phyloP scores from a whole-genome alignment of 345 rosid species.

The Noccaea bulbosa region DNA sequence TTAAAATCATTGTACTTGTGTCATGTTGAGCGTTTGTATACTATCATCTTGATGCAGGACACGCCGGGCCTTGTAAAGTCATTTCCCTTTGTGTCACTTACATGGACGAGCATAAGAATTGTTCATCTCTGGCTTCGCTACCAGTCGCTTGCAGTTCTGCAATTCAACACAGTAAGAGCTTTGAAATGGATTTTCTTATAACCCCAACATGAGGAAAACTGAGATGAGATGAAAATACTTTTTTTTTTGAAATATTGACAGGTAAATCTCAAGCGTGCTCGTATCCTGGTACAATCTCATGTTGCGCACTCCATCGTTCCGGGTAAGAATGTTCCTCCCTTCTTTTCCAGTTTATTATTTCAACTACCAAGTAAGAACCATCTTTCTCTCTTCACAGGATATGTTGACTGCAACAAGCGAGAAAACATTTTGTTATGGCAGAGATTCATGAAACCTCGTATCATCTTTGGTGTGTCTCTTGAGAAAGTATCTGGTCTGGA shows the following conservation, averaged over 20 bases:
- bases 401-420: conserved; percentile 70
- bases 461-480: conserved; percentile 74
- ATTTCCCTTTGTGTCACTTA: conserved; percentile 64
- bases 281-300: conserved; percentile 75
- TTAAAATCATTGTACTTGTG: conserved; percentile 5
- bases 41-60: conserved; percentile 61
- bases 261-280: conserved; percentile 98
- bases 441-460: conserved; percentile 77
- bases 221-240: background rate
- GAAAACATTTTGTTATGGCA: conserved; percentile 83
- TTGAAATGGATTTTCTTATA: conserved; percentile 18
- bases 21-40: conserved; percentile 30
- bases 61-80: conserved; percentile 81
- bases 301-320: conserved; percentile 58
- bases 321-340: conserved; percentile 49
- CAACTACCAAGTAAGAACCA: background rate
- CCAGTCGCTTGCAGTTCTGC: conserved; percentile 74
- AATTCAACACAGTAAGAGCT: conserved; percentile 66
- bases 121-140: conserved; percentile 92
- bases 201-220: background rate
- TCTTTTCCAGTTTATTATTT: conserved; percentile 8
- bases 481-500: conserved; percentile 66
- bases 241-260: conserved; percentile 44
- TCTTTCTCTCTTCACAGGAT: conserved; percentile 54
- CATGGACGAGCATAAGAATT: conserved; percentile 79